These are phyloP conservation scores for Russula foetens DNA, from an alignment of 768 basidiomycete species.

Conservation along the genomic window DNA sequence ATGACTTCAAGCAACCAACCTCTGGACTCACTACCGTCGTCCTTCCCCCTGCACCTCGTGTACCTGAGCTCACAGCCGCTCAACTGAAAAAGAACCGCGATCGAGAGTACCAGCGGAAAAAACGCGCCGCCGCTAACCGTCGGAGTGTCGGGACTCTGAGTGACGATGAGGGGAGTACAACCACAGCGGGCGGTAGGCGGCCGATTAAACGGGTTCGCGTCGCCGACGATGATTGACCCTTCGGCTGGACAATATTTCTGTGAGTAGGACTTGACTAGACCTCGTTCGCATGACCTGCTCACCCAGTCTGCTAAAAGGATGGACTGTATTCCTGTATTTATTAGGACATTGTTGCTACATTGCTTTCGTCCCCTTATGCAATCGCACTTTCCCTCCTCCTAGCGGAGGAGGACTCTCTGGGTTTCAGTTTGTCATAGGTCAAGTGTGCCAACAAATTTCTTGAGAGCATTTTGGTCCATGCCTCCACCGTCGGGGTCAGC, in stretches of 20 bases:
- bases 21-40: conserved; percentile 70
- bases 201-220: conserved; percentile 62
- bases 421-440: conserved; percentile 29
- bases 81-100: conserved; percentile 75
- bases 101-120: conserved; percentile 72
- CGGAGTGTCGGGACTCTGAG: conserved; percentile 61
- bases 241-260: not conserved
- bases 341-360: conserved; percentile 3
- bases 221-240: conserved; percentile 39
- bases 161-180: conserved; percentile 60
- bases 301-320: not conserved
- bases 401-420: not conserved
- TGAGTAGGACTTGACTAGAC: not conserved
- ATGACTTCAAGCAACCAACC: conserved; percentile 63
- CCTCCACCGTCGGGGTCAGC: conserved; percentile 69
- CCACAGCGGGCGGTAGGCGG: conserved; percentile 37
- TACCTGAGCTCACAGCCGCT: conserved; percentile 59
- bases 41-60: conserved; percentile 62
- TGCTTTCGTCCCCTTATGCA: not conserved
- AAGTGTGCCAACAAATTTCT: conserved; percentile 42
- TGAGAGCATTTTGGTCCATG: conserved; percentile 45
- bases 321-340: conserved; percentile 13
- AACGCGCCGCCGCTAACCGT: conserved; percentile 53
- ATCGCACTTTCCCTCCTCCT: not conserved
- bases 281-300: not conserved